Percentiles rank a stretch among this genome's conserved stretches.
These are phyloP conservation scores for Epichloe baconii DNA, from an alignment of 2,329 filamentous ascomycete species.

Conservation along the genomic window DNA sequence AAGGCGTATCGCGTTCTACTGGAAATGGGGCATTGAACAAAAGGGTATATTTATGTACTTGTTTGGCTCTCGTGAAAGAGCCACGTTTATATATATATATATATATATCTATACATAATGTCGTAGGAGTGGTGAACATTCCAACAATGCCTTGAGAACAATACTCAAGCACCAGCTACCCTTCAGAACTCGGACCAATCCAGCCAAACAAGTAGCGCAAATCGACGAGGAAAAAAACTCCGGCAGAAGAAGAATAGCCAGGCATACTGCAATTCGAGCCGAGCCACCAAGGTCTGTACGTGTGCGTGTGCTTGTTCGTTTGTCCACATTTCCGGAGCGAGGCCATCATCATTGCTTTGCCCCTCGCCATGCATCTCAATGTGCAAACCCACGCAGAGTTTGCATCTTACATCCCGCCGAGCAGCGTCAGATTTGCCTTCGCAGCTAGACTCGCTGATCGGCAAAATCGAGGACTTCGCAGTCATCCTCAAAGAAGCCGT, in stretches of 20 bases:
- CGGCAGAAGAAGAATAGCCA: neutral
- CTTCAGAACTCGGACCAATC: constrained; percentile 3
- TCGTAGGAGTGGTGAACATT: neutral
- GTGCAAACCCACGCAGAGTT: too few relatives aligned
- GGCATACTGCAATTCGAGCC: constrained; percentile 1
- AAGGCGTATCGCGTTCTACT: too few relatives aligned
- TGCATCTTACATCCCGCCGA: too few relatives aligned
- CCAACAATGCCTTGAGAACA: constrained; percentile 6
- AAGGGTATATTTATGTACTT: constrained; percentile 15
- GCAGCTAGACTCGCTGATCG: constrained; percentile 45
- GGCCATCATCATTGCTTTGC: neutral
- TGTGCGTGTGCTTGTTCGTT: too few relatives aligned
- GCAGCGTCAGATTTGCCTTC: neutral
- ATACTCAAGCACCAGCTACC: neutral
- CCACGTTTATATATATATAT: neutral
- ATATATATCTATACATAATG: neutral
- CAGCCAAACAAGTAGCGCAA: constrained; percentile 4
- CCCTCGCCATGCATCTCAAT: neutral
- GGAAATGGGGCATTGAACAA: too few relatives aligned
- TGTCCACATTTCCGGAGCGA: neutral
- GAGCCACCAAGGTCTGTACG: neutral
- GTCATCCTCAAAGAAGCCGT: constrained; percentile 84
- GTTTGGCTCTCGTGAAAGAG: constrained; percentile 10
- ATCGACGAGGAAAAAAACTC: constrained; percentile 5
- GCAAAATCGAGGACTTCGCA: constrained; percentile 87